Base-by-base conservation (phyloP, 345 rosid species). In the Barbarea vulgaris region DNA sequence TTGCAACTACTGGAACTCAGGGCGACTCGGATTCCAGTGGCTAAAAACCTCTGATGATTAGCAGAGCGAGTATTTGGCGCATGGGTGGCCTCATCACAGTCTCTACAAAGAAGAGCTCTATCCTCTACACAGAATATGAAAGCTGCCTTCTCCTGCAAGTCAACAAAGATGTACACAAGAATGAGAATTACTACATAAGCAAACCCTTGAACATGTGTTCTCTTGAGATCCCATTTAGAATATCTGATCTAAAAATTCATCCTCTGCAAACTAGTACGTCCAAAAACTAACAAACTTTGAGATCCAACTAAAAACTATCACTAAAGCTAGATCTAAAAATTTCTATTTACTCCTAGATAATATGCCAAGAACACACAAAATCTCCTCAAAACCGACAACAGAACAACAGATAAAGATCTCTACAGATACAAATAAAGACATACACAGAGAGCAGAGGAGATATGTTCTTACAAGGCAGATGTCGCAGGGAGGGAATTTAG, bases 101-200 rank as follows among this genome's bases (percentile, higher is more conserved):
- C 93, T 84, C 75, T 85, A 53, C 99, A 95, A 66, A 95, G 84
- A 34, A 95, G 93, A 18, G 97, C 97, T 76, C 97, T 88, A 75
- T 95, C 99, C 79, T 95, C 99, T 12, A 95, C 97, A 71, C 99
- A 95, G 84, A 92, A 95, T 59, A 92, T 92, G 84, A 95, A 90
- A 51, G 99, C 99, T 22, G 94, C 52, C 86, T 89, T 95, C 82
- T 91, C 99, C 97, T 95, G 90, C 51, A 75, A 77, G 76, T 77
- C 13, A 77, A 56, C 52, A 64, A 47, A 48, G n/a, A 62, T 7
- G 19, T 47, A 55, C 76, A 77, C 67, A 64, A 47, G 37, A 44
- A 77, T 55, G 19, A 24, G 41, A 59, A 7, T 68, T 3, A 70
- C 25, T 33, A 22, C 71, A 53, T 55, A 46, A 46, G 30, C 22